Conservation (phyloP, 2,329 filamentous ascomycete genomes). For the Tympanopsis confertula region DNA sequence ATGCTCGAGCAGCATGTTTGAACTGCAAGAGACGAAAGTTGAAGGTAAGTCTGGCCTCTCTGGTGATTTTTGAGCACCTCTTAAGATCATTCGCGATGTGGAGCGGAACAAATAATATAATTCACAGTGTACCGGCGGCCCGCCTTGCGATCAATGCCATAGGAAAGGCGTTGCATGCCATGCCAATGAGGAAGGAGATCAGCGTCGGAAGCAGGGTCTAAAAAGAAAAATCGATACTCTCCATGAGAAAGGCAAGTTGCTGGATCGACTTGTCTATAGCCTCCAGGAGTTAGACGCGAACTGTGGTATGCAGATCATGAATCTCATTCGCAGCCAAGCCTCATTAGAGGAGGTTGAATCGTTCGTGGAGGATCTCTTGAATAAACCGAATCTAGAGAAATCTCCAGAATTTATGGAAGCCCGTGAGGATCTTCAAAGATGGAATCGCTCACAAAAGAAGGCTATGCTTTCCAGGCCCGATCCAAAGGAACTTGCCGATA, state of each 20-base stretch:
- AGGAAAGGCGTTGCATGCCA: slow-evolving; percentile 12
- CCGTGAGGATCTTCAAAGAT: background rate
- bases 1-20: background rate
- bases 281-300: slow-evolving; percentile 7
- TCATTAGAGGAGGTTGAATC: slow-evolving; percentile 9
- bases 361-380: slow-evolving; percentile 9
- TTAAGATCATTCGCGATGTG: background rate
- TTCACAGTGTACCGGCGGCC: slow-evolving; percentile 12
- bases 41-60: background rate
- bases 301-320: slow-evolving; percentile 10
- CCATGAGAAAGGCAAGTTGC: background rate
- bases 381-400: background rate
- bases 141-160: slow-evolving; percentile 14
- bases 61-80: background rate
- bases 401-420: background rate
- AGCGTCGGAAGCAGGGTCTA: slow-evolving; percentile 13
- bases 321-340: slow-evolving; percentile 13
- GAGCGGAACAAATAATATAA: background rate
- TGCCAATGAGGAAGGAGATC: slow-evolving; percentile 14
- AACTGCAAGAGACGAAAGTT: background rate
- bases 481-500: slow-evolving; percentile 12
- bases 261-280: slow-evolving; percentile 4
- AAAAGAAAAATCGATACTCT: slow-evolving; percentile 3
- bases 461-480: background rate
- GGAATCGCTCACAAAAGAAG: background rate